Conservation (phyloP, 2,329 filamentous ascomycete species). For the Ophiostoma sp. region DNA sequence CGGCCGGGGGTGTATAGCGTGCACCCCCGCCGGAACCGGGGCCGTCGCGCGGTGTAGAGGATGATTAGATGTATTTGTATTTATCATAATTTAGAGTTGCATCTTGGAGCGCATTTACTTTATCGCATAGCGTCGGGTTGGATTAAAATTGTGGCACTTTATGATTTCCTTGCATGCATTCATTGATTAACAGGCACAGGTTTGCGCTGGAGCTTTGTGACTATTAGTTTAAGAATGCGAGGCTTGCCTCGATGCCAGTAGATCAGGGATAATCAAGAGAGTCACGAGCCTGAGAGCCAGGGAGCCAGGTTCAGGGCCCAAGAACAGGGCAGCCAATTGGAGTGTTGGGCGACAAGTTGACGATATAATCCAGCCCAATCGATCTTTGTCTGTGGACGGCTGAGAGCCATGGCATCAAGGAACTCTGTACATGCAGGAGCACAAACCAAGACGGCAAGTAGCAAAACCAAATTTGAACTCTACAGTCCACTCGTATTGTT, state of each 20-base stretch:
- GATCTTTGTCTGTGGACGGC: background rate
- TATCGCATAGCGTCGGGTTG: background rate
- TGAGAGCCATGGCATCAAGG: background rate
- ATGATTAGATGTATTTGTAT: background rate
- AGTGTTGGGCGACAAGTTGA: background rate
- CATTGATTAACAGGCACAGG: no score
- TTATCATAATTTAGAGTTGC: background rate
- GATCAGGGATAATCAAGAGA: no score
- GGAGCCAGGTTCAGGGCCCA: background rate
- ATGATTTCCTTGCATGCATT: no score
- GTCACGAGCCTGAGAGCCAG: no score
- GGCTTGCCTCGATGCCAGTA: no score
- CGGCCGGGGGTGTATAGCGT: constrained; percentile 17
- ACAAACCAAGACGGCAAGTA: background rate
- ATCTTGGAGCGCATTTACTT: background rate
- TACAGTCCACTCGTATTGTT: no score
- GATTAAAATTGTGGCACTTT: no score
- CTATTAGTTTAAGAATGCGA: no score
- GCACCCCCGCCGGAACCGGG: background rate
- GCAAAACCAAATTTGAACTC: background rate
- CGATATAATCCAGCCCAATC: background rate
- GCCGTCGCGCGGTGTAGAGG: background rate
- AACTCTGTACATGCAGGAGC: no score
- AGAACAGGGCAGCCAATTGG: constrained; percentile 4
- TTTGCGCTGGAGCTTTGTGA: no score